Percentiles rank a stretch among this genome's conserved stretches.
These are phyloP conservation scores for Viola pubescens DNA, from an alignment of 441 rosid genomes.

Conservation along the genomic window DNA sequence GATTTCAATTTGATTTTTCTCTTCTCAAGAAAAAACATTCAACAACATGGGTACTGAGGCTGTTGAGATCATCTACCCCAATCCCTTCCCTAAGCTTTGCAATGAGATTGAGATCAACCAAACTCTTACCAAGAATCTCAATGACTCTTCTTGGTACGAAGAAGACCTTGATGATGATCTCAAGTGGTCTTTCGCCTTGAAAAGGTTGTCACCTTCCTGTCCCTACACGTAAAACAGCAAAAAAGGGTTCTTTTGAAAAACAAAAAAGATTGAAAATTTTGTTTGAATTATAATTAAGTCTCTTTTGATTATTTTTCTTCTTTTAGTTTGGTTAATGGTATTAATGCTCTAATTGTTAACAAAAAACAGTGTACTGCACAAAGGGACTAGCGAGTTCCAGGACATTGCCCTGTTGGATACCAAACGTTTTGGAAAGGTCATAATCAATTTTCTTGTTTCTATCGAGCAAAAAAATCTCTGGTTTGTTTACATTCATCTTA, in stretches of 20 bases:
- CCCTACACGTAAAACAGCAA: not conserved
- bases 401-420: slow-evolving; percentile 83
- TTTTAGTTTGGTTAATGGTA: not conserved
- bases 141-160: slow-evolving; percentile 62
- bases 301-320: not conserved
- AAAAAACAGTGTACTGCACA: slow-evolving; percentile 51
- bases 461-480: not conserved
- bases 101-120: slow-evolving; percentile 30
- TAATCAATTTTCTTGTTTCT: not conserved
- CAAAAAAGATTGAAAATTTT: too few relatives aligned
- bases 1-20: not conserved
- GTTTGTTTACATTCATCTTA: not conserved
- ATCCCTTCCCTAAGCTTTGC: slow-evolving; percentile 44
- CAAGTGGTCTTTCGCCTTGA: slow-evolving; percentile 91
- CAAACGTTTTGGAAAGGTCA: slow-evolving; percentile 78
- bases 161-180: slow-evolving; percentile 77
- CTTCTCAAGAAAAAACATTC: not conserved
- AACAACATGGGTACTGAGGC: slow-evolving; percentile 49
- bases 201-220: slow-evolving; percentile 37
- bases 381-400: slow-evolving; percentile 67
- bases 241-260: too few relatives aligned
- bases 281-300: too few relatives aligned
- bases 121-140: slow-evolving; percentile 20
- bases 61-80: slow-evolving; percentile 42
- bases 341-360: not conserved